A percentile compares a stretch with the other conserved stretches of the same genome.
phyloP scores from a whole-genome alignment of 208 protist genomes.

The Tritrichomonas musculus region DNA sequence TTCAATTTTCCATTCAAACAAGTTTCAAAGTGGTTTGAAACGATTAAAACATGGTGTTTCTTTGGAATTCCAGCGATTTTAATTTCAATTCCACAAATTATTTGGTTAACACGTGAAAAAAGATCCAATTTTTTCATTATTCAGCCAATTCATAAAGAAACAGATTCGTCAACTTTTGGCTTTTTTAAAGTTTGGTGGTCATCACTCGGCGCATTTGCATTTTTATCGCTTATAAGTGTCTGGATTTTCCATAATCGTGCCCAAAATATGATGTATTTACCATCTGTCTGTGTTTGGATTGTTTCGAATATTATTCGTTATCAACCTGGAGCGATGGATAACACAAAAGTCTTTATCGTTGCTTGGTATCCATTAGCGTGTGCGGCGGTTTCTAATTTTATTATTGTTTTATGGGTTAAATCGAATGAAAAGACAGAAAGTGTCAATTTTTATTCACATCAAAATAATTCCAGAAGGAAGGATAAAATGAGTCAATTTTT shows the following conservation, averaged over 20 bases:
- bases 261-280: neutral
- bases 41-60: neutral
- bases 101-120: neutral
- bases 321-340: neutral
- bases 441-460: no score
- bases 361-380: neutral
- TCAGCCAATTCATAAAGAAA: neutral
- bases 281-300: neutral
- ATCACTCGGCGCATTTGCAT: neutral
- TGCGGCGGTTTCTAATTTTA: neutral
- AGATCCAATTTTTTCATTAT: neutral
- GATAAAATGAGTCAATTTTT: neutral
- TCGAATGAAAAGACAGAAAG: no score
- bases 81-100: neutral
- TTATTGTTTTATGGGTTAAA: neutral
- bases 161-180: neutral
- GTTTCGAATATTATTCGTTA: neutral
- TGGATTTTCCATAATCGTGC: neutral
- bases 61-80: neutral
- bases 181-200: constrained; percentile 19
- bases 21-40: neutral
- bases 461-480: no score
- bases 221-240: neutral
- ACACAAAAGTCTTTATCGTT: neutral
- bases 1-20: neutral